Evolutionary conservation across 257 asterid genomes (phyloP), one percentile per base, ranked within the genome.

Genomic region (Gardenia jasminoides): DNA sequence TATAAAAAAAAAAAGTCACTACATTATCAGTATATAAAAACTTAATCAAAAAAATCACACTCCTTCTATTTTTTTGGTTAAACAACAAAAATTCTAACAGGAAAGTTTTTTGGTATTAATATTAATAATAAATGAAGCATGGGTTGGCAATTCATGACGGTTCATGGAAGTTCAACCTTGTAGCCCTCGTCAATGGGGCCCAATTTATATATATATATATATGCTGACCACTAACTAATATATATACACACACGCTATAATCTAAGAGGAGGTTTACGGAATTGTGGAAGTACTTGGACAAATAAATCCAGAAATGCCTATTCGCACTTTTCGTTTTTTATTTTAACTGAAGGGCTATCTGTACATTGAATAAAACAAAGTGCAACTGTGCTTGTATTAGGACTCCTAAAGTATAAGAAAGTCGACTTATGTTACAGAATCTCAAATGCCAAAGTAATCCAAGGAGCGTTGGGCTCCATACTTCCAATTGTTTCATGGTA

Each of bases 91-190:
- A 39, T 46, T 54, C 28, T 69, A 20, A 79, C 10, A 50, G 46
- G 58, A 44, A 54, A 17, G 8, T 54, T 54, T 6, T 3, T 17
- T 22, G 41, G 41, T 36, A 59, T 65, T 48, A 24, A 58, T 68
- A 22, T 75, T 67, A 73, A 61, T 39, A 17, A 72, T 79, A 73
- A 82, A 67, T 67, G 64, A 73, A 83, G 88, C 73, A 78, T 77
- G 89, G 88, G 89, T 58, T 81, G 90, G 89, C 88, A 79, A 54
- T 52, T 80, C 84, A 82, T 84, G 75, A 83, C 82, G 75, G 80
- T 76, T 80, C 79, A 78, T 62, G 82, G 84, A 81, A 86, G 79
- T 48, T 87, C 77, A 72, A 75, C 76, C 72, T 33, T 52, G 74
- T 72, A 77, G 72, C 84, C 72, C 50, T 82, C 84, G 89, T 89